Conservation (phyloP, 2,329 filamentous ascomycete genomes). For the Aspergillus sp. region DNA sequence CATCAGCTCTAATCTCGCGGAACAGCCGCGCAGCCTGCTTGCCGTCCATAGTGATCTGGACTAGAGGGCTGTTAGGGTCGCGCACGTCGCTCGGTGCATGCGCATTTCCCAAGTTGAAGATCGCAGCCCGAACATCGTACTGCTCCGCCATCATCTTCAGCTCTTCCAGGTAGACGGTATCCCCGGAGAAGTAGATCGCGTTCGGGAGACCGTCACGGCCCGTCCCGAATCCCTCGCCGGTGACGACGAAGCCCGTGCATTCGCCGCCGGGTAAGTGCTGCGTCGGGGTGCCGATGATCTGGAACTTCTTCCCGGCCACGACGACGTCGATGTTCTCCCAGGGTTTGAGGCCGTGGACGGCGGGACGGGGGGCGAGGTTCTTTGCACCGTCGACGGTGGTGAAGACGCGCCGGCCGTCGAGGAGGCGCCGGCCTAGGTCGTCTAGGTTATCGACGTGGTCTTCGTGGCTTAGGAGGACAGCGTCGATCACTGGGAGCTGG, state of each 20-base stretch:
- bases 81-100: conserved; percentile 14
- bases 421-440: conserved; percentile 42
- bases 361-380: conserved; percentile 44
- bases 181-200: conserved; percentile 50
- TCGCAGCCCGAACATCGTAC: conserved; percentile 38
- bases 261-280: conserved; percentile 46
- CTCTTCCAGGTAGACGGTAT: conserved; percentile 49
- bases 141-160: conserved; percentile 31
- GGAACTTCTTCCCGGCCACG: conserved; percentile 33
- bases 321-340: conserved; percentile 36
- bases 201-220: conserved; percentile 38
- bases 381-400: conserved; percentile 47
- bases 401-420: conserved; percentile 47
- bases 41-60: conserved; percentile 47
- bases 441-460: conserved; percentile 53
- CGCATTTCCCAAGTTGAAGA: conserved; percentile 44
- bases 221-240: conserved; percentile 36
- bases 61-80: conserved; percentile 15
- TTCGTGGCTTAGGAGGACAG: conserved; percentile 51
- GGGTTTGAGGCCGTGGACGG: conserved; percentile 37
- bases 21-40: conserved; percentile 40
- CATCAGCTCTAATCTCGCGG: conserved; percentile 39
- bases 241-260: conserved; percentile 47
- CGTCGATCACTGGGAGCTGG: conserved; percentile 47
- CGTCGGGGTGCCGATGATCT: conserved; percentile 44